Base-by-base conservation (phyloP, 768 basidiomycete genomes). In the Kwoniella sp. region DNA sequence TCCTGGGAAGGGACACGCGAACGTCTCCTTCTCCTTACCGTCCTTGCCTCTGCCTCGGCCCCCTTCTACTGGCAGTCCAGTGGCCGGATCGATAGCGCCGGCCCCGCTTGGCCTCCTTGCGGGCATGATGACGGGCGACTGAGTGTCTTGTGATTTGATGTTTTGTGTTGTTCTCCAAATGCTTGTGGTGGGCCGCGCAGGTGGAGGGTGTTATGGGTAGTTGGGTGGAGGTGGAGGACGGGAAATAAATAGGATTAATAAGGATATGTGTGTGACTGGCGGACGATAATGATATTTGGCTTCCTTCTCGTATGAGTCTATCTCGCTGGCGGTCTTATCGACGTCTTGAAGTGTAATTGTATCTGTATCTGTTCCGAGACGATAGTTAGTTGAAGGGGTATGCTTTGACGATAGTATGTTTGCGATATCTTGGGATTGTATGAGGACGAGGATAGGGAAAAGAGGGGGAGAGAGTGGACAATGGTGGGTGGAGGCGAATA, bases 11-110 rank as follows among this genome's bases (percentile, higher is more conserved):
- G 72, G 62, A 67, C 76, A 78, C 7, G 63, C 69, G 56, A 75
- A 78, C 17, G 74, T 69, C 58, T 78, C 76, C 51, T 78, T 78
- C 47, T 75, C 76, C 55, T 75, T 73, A 55, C 72, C 72, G 22
- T 68, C 72, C 58, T 63, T 69, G n/a, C 69, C 69, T 54, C 68
- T 65, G 37, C 58, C 62, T 54, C 60, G 37, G 17, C 60, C 60
- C 8, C 63, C 63, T 65, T 65, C 63, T n/a, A 50, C 23, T 12
- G 62, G 62, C 48, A 55, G 25, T 31, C 62, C 62, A 26, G 54
- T 63, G 31, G 48, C 28, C 1, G 55, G 54, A 23, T 56, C 62
- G 30, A 63, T 52, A 22, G 47, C 31, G 8, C 50, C 58, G 31
- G 30, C n/a, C 55, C 59, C 63, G 58, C 51, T 65, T 62, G 66